These are phyloP conservation scores for Plasmodium blacklocki DNA, from an alignment of 169 alveolate genomes.

Conservation along the genomic window DNA sequence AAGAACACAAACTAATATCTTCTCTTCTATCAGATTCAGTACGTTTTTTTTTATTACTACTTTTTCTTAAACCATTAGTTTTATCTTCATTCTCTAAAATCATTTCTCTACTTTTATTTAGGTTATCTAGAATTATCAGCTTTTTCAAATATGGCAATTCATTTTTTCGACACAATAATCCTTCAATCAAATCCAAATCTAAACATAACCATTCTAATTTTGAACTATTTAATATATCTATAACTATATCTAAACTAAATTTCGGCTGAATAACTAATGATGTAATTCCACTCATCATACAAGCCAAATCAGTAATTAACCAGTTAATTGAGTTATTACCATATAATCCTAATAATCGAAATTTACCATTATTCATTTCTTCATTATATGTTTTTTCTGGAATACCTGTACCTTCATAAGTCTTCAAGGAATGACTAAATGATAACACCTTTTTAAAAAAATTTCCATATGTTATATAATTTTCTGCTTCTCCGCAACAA, in stretches of 20 bases:
- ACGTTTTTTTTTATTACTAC: too few relatives aligned
- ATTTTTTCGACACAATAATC: not conserved
- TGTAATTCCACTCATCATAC: constrained; percentile 25
- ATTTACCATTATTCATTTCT: constrained; percentile 26
- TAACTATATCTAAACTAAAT: constrained; percentile 42
- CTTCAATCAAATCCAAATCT: constrained; percentile 13
- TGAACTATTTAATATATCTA: constrained; percentile 25
- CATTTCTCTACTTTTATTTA: not conserved
- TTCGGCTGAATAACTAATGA: constrained; percentile 49
- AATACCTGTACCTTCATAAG: constrained; percentile 28
- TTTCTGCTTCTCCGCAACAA: constrained; percentile 6
- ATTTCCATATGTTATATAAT: not conserved
- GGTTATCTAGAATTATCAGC: constrained; percentile 23
- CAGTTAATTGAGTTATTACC: constrained; percentile 62
- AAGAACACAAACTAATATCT: not conserved
- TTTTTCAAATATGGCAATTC: constrained; percentile 50
- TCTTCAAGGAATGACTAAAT: not conserved
- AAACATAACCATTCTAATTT: constrained; percentile 58
- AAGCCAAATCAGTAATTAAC: constrained; percentile 32
- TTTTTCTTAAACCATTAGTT: not conserved
- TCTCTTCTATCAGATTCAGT: not conserved
- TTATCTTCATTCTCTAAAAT: not conserved
- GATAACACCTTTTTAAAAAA: not conserved
- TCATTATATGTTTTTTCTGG: constrained; percentile 31
- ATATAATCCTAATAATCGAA: constrained; percentile 47